Evolutionary conservation across 140 eudicot genomes (phyloP).

Genomic region (Oenanthe javanica): DNA sequence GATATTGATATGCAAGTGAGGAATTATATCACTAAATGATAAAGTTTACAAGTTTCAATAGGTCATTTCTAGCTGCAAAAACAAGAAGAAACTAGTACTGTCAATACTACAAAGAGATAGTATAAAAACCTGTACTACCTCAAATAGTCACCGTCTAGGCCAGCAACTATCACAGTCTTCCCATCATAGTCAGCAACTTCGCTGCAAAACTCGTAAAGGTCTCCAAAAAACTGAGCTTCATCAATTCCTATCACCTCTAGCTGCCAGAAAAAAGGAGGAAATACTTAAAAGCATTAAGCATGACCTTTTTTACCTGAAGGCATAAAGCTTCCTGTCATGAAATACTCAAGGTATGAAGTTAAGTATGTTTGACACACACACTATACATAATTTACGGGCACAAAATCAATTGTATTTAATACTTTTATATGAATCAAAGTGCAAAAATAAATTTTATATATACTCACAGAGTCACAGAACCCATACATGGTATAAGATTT

Average conservation of each 20-base stretch:
- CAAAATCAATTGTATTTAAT: neutral
- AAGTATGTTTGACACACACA: neutral
- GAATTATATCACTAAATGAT: neutral
- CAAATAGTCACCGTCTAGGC: slow-evolving; percentile 92
- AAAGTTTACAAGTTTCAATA: no score
- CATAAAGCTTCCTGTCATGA: neutral
- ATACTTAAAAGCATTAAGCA: slow-evolving; percentile 2
- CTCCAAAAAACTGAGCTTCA: slow-evolving; percentile 95
- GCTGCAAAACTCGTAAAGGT: slow-evolving; percentile 77
- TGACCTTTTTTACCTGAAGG: neutral
- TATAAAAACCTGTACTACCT: slow-evolving; percentile 31
- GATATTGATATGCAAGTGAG: neutral
- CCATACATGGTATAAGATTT: neutral
- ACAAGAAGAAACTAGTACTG: neutral
- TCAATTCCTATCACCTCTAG: slow-evolving; percentile 92
- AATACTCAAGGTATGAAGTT: neutral
- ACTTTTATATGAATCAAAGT: neutral
- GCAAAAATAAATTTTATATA: neutral
- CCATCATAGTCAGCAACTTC: slow-evolving; percentile 95
- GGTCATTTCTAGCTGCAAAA: neutral
- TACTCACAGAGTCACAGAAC: neutral
- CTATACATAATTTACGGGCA: neutral
- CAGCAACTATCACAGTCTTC: slow-evolving; percentile 92
- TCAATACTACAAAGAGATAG: neutral
- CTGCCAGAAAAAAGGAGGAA: slow-evolving; percentile 29